A percentile compares a stretch with the other conserved stretches of the same genome.
Conservation (phyloP, 805 yeast genomes). For the Metschnikowia dekortorum region DNA sequence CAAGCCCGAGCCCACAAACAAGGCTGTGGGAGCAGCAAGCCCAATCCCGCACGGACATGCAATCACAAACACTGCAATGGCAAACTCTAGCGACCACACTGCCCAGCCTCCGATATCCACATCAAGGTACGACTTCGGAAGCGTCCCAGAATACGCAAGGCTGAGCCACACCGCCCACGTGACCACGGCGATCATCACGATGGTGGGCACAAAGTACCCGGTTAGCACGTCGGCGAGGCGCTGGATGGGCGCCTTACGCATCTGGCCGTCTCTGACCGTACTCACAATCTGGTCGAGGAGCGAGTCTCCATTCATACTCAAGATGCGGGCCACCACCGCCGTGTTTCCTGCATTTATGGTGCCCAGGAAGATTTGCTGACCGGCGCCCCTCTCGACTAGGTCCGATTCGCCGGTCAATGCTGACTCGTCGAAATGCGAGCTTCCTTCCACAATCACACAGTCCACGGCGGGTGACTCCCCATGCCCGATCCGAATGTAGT, state of each 20-base stretch:
- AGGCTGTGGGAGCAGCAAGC: slow-evolving; percentile 78
- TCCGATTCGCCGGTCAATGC: slow-evolving; percentile 59
- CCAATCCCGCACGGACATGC: slow-evolving; percentile 89
- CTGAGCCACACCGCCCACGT: slow-evolving; percentile 71
- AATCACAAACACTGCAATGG: slow-evolving; percentile 74
- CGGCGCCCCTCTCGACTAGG: slow-evolving; percentile 53
- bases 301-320: slow-evolving; percentile 59
- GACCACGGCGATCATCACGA: slow-evolving; percentile 52
- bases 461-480: slow-evolving; percentile 63
- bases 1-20: slow-evolving; percentile 73
- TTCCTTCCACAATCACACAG: slow-evolving; percentile 46
- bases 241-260: slow-evolving; percentile 70
- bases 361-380: slow-evolving; percentile 71
- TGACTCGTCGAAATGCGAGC: slow-evolving; percentile 53
- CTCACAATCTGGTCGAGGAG: slow-evolving; percentile 65
- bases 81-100: slow-evolving; percentile 72
- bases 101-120: slow-evolving; percentile 70
- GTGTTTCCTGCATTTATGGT: slow-evolving; percentile 60
- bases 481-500: slow-evolving; percentile 42
- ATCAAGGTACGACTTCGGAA: slow-evolving; percentile 56
- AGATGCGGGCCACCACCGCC: slow-evolving; percentile 50
- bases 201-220: slow-evolving; percentile 68
- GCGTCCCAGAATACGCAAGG: slow-evolving; percentile 48
- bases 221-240: slow-evolving; percentile 64
- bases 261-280: slow-evolving; percentile 69